Evolutionary conservation across 345 rosid genomes (phyloP), one percentile per base, ranked within the genome.

Genomic region (Alliaria petiolata): DNA sequence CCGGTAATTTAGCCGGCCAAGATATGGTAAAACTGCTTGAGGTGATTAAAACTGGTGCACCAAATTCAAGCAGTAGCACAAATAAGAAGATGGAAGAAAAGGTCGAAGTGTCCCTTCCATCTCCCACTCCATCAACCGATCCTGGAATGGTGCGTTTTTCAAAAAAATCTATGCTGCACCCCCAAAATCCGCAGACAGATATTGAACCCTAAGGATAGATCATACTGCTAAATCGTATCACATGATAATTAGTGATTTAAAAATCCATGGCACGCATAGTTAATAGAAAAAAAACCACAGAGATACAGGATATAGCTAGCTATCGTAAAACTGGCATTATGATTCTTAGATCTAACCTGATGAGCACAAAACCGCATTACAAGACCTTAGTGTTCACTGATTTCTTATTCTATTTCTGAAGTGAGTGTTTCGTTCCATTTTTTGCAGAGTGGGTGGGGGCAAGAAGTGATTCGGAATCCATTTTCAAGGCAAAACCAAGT

Each of bases 31-130:
- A 80, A 84, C 80, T 95, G 80, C 95, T 79, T 72, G 76, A 64
- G 59, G 35, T 45, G 61, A 66, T 72, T 61, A 78, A 72, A 62
- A 26, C 69, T 45, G 70, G 70, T 45, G 81, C 51, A 31, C 61
- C 59, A 44, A 38, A 62, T 25, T 51, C 51, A 2, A 71, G 58
- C 71, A 47, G 62, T 53, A 71, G 71, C 56, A 55, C 66, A 43
- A 20, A 52, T 53, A 72, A 58, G 51, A 76, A 83, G 64, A 79
- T 72, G 35, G 90, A 85, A 78, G 89, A 85, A 82, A 87, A 76
- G 61, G 89, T 83, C 51, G 91, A 87, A 85, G 96, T 89, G 52
- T 91, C 97, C 68, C 97, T 91, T 75, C 99, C 97, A 35, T 89
- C 97, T 35, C 97, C 97, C 38, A 93, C 99, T 49, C 99, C 97